phyloP scores from a whole-genome alignment of 805 yeast species.

The Clavispora carvajalis region DNA sequence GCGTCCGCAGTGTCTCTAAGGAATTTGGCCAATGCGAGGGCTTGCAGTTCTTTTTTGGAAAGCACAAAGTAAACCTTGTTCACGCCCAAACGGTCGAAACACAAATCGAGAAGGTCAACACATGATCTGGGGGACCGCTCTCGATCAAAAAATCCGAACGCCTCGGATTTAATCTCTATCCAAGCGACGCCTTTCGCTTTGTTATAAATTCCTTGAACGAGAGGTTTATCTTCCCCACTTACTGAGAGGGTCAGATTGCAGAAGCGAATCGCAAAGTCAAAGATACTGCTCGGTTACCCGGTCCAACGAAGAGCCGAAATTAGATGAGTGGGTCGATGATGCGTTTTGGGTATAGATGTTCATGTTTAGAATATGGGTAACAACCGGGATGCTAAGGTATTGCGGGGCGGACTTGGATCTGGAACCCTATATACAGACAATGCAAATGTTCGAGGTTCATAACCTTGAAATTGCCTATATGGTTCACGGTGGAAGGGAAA shows the following conservation, averaged over 20 bases:
- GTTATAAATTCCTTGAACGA: background rate
- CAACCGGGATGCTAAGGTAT: too few relatives aligned
- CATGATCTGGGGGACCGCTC: constrained; percentile 1
- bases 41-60: constrained; percentile 4
- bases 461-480: too few relatives aligned
- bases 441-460: too few relatives aligned
- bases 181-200: background rate
- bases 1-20: constrained; percentile 6
- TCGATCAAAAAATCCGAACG: background rate
- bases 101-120: constrained; percentile 11
- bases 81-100: constrained; percentile 6
- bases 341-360: background rate
- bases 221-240: background rate
- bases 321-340: background rate
- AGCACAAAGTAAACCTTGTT: constrained; percentile 3
- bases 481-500: too few relatives aligned
- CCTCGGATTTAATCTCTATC: background rate
- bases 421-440: too few relatives aligned
- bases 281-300: constrained; percentile 21
- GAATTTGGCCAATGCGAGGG: constrained; percentile 3
- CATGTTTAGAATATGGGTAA: background rate
- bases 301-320: background rate
- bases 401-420: too few relatives aligned
- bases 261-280: constrained; percentile 23
- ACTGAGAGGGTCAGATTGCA: background rate